Evolutionary conservation across 306 rosid species (phyloP).

Genomic region (Rosa persica): DNA sequence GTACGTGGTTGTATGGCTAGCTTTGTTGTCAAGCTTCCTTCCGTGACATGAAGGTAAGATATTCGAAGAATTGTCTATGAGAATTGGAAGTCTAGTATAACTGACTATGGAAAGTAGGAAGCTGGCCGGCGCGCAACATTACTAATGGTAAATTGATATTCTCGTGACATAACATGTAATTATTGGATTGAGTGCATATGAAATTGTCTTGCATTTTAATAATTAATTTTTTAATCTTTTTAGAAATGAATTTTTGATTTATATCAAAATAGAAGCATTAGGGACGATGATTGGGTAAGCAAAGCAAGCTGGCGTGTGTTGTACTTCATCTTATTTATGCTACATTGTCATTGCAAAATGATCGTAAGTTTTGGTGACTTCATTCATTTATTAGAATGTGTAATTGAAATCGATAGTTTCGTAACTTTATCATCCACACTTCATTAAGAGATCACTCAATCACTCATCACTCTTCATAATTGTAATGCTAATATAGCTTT

Average conservation of each 20-base stretch:
- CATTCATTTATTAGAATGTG: neutral
- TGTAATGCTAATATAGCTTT: neutral
- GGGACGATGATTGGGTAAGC: neutral
- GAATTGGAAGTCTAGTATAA: too few species aligned
- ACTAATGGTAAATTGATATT: neutral
- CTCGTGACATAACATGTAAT: neutral
- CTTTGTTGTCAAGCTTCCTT: neutral
- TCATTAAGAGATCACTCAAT: neutral
- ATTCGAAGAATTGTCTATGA: neutral
- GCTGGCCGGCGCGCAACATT: too few species aligned
- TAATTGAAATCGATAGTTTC: neutral
- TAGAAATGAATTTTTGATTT: too few species aligned
- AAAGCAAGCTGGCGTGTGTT: neutral
- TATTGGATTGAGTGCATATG: neutral
- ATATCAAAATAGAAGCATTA: too few species aligned
- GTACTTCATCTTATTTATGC: neutral
- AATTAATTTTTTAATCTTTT: too few species aligned
- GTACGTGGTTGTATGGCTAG: neutral
- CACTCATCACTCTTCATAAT: neutral
- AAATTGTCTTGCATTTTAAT: too few species aligned
- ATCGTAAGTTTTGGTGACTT: neutral
- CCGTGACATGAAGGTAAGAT: neutral
- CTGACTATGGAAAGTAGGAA: too few species aligned
- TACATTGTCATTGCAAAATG: neutral
- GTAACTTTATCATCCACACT: neutral